Evolutionary conservation across 257 asterid genomes (phyloP).

Genomic region (Solanum tarijense): DNA sequence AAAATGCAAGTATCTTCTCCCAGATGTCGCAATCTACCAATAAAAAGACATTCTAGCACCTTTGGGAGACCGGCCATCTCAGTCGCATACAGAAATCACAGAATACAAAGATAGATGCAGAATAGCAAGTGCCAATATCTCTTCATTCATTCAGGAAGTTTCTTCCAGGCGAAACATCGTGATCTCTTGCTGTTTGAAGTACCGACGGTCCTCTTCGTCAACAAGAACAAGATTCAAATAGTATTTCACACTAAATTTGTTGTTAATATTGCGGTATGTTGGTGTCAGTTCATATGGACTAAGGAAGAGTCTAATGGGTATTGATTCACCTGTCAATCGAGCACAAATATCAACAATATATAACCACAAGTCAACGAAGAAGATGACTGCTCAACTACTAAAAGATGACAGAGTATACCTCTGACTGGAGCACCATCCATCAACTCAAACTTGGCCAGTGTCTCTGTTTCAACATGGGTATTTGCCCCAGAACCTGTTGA

Average conservation of each 20-base stretch:
- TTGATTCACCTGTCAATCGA: constrained; percentile 76
- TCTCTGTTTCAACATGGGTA: constrained; percentile 97
- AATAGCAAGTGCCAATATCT: not conserved
- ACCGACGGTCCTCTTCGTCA: constrained; percentile 95
- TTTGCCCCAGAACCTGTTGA: constrained; percentile 93
- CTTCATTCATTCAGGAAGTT: constrained; percentile 26
- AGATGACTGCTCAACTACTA: not conserved
- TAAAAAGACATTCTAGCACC: constrained; percentile 9
- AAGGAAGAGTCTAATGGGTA: constrained; percentile 84
- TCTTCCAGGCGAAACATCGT: constrained; percentile 74
- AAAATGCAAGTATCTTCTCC: constrained; percentile 11
- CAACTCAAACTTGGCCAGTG: constrained; percentile 94
- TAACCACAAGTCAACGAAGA: not conserved
- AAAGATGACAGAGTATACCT: constrained; percentile 31
- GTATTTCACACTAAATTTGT: constrained; percentile 91
- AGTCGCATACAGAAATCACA: constrained; percentile 3
- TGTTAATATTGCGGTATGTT: constrained; percentile 80
- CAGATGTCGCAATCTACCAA: constrained; percentile 16
- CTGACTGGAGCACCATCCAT: constrained; percentile 99
- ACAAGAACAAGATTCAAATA: constrained; percentile 94
- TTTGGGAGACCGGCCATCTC: not conserved
- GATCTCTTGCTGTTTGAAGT: constrained; percentile 94
- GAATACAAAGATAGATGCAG: constrained; percentile 8
- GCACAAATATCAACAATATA: not conserved
- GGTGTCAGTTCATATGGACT: constrained; percentile 98